Conservation (phyloP, 768 basidiomycete genomes). For the Tephrocybe sp. region DNA sequence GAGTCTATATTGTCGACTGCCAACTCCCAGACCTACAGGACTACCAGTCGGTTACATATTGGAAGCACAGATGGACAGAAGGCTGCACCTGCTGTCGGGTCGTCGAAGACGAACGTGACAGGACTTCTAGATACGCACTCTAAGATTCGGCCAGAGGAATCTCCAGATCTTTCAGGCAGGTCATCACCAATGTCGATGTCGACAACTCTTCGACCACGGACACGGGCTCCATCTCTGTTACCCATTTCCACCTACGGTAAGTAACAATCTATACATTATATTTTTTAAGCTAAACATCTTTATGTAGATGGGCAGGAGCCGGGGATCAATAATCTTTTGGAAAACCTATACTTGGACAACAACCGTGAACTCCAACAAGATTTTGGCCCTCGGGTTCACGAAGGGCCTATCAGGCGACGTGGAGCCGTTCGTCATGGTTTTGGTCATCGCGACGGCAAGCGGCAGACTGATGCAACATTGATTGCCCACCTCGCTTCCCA, state of each 20-base stretch:
- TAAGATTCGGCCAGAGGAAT: slow-evolving; percentile 61
- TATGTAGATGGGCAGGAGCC: slow-evolving; percentile 82
- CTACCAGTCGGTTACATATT: slow-evolving; percentile 61
- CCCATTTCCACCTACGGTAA: slow-evolving; percentile 74
- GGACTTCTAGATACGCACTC: slow-evolving; percentile 80
- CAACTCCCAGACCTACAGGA: slow-evolving; percentile 59
- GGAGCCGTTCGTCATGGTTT: slow-evolving; percentile 70
- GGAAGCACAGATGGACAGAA: slow-evolving; percentile 77
- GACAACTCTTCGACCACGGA: slow-evolving; percentile 47
- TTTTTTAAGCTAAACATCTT: background rate
- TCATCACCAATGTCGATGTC: slow-evolving; percentile 72
- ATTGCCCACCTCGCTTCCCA: slow-evolving; percentile 86
- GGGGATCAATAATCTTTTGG: slow-evolving; percentile 84
- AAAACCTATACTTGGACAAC: slow-evolving; percentile 86
- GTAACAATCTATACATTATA: slow-evolving; percentile 14
- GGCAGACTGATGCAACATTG: slow-evolving; percentile 73
- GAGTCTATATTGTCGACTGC: slow-evolving; percentile 77
- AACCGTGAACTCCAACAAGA: slow-evolving; percentile 84
- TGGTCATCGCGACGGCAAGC: slow-evolving; percentile 59
- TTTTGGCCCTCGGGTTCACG: slow-evolving; percentile 86
- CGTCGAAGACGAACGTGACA: slow-evolving; percentile 78
- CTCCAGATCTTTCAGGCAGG: slow-evolving; percentile 71
- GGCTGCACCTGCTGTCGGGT: slow-evolving; percentile 86
- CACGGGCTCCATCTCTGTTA: slow-evolving; percentile 48
- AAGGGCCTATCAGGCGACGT: slow-evolving; percentile 77